These are phyloP conservation scores for Leucogyrophana mollusca DNA, from an alignment of 768 basidiomycete species.

Conservation along the genomic window DNA sequence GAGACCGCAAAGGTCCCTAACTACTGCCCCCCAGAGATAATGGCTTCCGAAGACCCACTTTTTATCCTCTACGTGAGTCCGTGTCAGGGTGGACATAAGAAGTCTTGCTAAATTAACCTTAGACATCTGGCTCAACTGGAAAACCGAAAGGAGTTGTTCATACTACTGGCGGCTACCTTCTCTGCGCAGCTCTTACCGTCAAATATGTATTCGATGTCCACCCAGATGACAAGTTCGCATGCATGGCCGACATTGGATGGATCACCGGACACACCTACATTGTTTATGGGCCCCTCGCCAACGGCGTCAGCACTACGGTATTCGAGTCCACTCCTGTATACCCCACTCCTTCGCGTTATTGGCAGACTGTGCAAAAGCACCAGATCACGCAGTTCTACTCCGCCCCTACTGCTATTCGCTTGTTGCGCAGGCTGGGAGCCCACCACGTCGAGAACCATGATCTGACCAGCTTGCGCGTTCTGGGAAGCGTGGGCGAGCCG, in stretches of 20 bases:
- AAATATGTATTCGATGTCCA: constrained; percentile 99
- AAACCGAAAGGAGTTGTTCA: constrained; percentile 98
- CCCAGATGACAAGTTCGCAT: constrained; percentile 92
- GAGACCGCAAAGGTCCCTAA: constrained; percentile 79
- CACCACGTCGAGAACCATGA: constrained; percentile 85
- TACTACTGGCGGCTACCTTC: constrained; percentile 86
- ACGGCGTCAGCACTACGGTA: constrained; percentile 80
- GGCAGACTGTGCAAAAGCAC: constrained; percentile 93
- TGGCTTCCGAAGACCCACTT: constrained; percentile 92
- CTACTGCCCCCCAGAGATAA: constrained; percentile 86
- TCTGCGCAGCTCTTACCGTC: constrained; percentile 87
- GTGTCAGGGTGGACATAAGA: not conserved
- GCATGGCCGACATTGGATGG: constrained; percentile 99
- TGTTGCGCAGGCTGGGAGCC: constrained; percentile 81
- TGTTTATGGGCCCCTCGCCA: constrained; percentile 90
- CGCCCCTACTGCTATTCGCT: constrained; percentile 91
- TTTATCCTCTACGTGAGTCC: constrained; percentile 95
- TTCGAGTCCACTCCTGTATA: constrained; percentile 98
- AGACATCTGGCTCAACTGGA: constrained; percentile 94
- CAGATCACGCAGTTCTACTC: constrained; percentile 96
- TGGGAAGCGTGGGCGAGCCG: constrained; percentile 95
- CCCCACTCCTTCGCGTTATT: constrained; percentile 94
- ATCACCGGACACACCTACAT: constrained; percentile 98
- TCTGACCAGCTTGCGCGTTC: constrained; percentile 76
- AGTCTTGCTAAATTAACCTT: constrained; percentile 7